Evolutionary conservation across 768 basidiomycete genomes (phyloP).

Genomic region (Hygrophorus russula): DNA sequence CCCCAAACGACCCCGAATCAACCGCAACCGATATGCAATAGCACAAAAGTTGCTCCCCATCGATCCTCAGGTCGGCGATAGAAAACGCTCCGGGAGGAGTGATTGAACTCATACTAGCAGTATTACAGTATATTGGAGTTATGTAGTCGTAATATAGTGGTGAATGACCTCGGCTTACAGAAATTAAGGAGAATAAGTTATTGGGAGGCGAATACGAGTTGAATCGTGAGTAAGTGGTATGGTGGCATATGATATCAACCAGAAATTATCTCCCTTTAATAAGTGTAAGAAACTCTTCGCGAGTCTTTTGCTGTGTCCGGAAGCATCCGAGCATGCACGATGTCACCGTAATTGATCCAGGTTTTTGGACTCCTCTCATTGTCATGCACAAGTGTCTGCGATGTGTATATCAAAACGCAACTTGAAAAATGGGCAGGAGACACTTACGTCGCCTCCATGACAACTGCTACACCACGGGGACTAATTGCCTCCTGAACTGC

Average conservation of each 20-base stretch:
- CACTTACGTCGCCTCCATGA: conserved; percentile 95
- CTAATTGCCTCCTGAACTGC: conserved; percentile 98
- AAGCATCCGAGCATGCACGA: conserved; percentile 99
- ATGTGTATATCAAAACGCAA: conserved; percentile 1
- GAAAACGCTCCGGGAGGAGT: conserved; percentile 39
- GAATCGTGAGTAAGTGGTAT: conserved; percentile 13
- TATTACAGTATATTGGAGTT: too few relatives aligned
- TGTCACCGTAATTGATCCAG: conserved; percentile 89
- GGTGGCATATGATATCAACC: background rate
- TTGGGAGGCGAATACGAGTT: conserved; percentile 14
- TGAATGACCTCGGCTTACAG: too few relatives aligned
- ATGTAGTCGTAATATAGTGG: too few relatives aligned
- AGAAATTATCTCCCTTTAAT: conserved; percentile 36
- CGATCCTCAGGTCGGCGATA: conserved; percentile 51
- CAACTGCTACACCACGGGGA: conserved; percentile 95
- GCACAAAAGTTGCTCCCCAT: conserved; percentile 52
- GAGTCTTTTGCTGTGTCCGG: conserved; percentile 95
- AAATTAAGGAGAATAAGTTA: too few relatives aligned
- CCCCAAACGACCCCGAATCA: conserved; percentile 51
- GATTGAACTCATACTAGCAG: conserved; percentile 22
- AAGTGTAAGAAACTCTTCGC: conserved; percentile 90
- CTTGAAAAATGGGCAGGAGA: conserved; percentile 5
- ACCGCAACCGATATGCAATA: conserved; percentile 43
- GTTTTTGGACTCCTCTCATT: conserved; percentile 99
- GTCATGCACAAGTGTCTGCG: conserved; percentile 50